Conservation (phyloP, 2,329 filamentous ascomycete genomes). For the Fusarium sublunatum region DNA sequence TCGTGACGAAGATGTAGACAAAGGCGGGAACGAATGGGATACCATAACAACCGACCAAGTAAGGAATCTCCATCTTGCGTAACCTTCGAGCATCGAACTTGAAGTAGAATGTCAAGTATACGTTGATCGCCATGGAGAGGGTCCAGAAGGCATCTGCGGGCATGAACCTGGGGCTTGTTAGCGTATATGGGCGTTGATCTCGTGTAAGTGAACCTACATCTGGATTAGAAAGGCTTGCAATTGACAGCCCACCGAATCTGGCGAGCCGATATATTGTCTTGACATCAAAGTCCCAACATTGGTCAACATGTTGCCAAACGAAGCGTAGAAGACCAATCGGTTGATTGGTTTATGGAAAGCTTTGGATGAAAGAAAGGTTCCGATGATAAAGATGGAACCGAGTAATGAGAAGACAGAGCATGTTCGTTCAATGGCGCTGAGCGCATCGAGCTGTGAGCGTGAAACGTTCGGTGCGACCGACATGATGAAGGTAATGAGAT, state of each 20-base stretch:
- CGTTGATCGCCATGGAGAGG: slow-evolving; percentile 84
- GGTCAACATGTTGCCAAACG: slow-evolving; percentile 81
- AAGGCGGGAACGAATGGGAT: slow-evolving; percentile 76
- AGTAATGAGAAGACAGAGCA: slow-evolving; percentile 77
- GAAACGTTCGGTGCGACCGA: slow-evolving; percentile 20
- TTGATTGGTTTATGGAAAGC: slow-evolving; percentile 90
- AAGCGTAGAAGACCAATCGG: slow-evolving; percentile 84
- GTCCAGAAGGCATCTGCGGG: slow-evolving; percentile 82
- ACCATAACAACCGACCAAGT: slow-evolving; percentile 77
- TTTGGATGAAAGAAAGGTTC: slow-evolving; percentile 74
- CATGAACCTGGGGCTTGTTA: slow-evolving; percentile 72
- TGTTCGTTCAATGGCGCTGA: slow-evolving; percentile 73
- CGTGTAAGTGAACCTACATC: slow-evolving; percentile 66
- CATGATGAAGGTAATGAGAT: slow-evolving; percentile 28
- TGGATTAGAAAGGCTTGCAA: slow-evolving; percentile 84
- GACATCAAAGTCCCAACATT: slow-evolving; percentile 83
- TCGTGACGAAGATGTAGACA: slow-evolving; percentile 72
- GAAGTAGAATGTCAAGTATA: slow-evolving; percentile 82
- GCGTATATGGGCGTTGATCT: neutral
- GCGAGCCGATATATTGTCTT: slow-evolving; percentile 64
- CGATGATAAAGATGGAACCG: slow-evolving; percentile 77
- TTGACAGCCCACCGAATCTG: slow-evolving; percentile 69
- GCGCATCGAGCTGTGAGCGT: slow-evolving; percentile 60
- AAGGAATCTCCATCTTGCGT: slow-evolving; percentile 75
- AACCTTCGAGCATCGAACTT: slow-evolving; percentile 75